These are phyloP conservation scores for Vitis vinifera DNA, from an alignment of 164 flowering plant species.

Conservation along the genomic window DNA sequence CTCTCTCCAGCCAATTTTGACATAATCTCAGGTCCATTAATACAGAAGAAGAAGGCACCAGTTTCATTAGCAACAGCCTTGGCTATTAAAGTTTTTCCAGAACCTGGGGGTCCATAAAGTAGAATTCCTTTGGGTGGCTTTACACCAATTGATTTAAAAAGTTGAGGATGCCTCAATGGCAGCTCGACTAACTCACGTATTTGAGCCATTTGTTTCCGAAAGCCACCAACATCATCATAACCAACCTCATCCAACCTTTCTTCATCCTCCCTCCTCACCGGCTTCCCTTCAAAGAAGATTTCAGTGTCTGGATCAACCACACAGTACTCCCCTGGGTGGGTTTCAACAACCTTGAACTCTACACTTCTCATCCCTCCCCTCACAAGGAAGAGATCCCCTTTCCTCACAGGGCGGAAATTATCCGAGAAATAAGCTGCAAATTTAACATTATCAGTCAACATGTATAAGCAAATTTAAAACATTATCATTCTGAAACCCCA, in stretches of 20 bases:
- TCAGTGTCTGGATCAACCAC: conserved; percentile 47
- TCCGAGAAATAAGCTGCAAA: conserved; percentile 41
- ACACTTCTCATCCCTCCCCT: conserved; percentile 49
- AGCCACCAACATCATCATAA: conserved; percentile 45
- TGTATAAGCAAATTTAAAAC: background rate
- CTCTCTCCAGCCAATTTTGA: conserved; percentile 46
- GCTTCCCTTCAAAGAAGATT: conserved; percentile 44
- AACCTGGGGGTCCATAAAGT: conserved; percentile 46
- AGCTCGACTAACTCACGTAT: conserved; percentile 42
- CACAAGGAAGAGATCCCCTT: conserved; percentile 39
- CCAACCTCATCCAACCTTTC: conserved; percentile 40
- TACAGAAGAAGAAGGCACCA: conserved; percentile 43
- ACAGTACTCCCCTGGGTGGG: conserved; percentile 40
- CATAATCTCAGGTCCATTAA: conserved; percentile 46
- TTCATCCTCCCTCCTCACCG: conserved; percentile 39
- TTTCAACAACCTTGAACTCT: conserved; percentile 44
- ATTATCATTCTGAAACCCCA: background rate
- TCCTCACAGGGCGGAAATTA: conserved; percentile 42
- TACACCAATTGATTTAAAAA: conserved; percentile 42
- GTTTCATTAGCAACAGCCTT: conserved; percentile 47
- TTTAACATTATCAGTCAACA: background rate
- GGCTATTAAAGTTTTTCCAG: conserved; percentile 41
- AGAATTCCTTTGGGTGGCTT: conserved; percentile 43
- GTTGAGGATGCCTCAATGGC: conserved; percentile 42
- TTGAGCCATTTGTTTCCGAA: conserved; percentile 42